These are phyloP conservation scores for Lepidium campestre DNA, from an alignment of 441 rosid species.

Conservation along the genomic window DNA sequence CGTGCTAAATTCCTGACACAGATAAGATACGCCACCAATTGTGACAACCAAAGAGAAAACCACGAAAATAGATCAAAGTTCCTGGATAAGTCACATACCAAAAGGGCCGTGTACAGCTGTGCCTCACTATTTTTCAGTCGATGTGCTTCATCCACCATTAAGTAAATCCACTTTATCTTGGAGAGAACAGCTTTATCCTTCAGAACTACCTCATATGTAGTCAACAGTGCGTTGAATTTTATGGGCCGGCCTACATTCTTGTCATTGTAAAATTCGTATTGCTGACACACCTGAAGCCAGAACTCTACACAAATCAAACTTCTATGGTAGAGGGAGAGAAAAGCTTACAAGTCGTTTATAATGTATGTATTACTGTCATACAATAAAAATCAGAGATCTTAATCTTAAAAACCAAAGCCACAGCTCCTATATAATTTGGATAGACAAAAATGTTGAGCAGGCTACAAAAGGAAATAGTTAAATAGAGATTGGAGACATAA, in stretches of 20 bases:
- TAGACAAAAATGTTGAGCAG: background rate
- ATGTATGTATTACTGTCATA: background rate
- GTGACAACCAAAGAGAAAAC: background rate
- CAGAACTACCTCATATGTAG: conserved; percentile 97
- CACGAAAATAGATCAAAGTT: background rate
- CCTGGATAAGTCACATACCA: conserved; percentile 38
- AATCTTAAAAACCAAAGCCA: background rate
- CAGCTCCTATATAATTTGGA: background rate
- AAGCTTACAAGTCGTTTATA: background rate
- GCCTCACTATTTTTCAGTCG: conserved; percentile 99
- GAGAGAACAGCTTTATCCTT: conserved; percentile 95
- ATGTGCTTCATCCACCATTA: conserved; percentile 99
- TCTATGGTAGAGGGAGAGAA: background rate
- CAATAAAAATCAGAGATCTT: background rate
- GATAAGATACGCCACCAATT: conserved; percentile 12
- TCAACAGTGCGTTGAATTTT: conserved; percentile 85
- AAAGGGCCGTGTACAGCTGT: conserved; percentile 91
- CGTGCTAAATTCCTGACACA: conserved; percentile 87
- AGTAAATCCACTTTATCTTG: conserved; percentile 95
- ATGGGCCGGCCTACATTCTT: conserved; percentile 81
- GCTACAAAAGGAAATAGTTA: background rate
- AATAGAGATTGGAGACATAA: conserved; percentile 10
- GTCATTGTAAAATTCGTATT: conserved; percentile 86
- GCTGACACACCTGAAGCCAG: conserved; percentile 87
- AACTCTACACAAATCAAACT: conserved; percentile 2